These are phyloP conservation scores for Iris macrosiphon DNA, from an alignment of 106 monocot genomes.

Conservation along the genomic window DNA sequence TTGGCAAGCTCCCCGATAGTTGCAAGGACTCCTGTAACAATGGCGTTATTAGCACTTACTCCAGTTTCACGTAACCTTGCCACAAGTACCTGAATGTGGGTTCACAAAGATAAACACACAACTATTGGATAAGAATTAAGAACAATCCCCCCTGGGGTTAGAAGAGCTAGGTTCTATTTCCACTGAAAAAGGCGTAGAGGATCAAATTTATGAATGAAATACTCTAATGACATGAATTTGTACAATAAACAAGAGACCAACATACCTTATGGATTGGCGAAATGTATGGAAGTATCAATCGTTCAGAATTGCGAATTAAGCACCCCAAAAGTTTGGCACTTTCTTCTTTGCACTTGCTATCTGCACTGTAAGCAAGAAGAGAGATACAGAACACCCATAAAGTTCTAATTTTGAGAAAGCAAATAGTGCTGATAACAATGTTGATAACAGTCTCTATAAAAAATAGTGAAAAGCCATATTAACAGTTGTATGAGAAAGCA, in stretches of 20 bases:
- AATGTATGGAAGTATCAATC: constrained; percentile 86
- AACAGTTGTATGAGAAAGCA: neutral
- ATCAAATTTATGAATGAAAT: no score
- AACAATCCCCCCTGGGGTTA: no score
- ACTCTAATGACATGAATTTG: constrained; percentile 1
- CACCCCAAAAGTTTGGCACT: constrained; percentile 88
- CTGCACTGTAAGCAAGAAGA: constrained; percentile 45
- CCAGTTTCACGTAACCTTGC: constrained; percentile 74
- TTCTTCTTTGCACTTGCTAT: constrained; percentile 97
- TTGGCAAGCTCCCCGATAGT: constrained; percentile 92
- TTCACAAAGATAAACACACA: neutral
- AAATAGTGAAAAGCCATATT: neutral
- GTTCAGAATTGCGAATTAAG: constrained; percentile 78
- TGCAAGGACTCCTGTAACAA: constrained; percentile 86
- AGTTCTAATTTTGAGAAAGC: neutral
- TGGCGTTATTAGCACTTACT: constrained; percentile 69
- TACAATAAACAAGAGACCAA: no score
- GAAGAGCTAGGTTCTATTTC: no score
- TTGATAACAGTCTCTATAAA: neutral
- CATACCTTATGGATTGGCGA: constrained; percentile 93
- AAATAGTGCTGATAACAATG: neutral
- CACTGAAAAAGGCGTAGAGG: no score
- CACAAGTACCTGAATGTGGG: constrained; percentile 62
- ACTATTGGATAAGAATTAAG: no score
- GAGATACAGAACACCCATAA: neutral